These are phyloP conservation scores for Melanogaster broomeanus DNA, from an alignment of 768 basidiomycete genomes.

Conservation along the genomic window DNA sequence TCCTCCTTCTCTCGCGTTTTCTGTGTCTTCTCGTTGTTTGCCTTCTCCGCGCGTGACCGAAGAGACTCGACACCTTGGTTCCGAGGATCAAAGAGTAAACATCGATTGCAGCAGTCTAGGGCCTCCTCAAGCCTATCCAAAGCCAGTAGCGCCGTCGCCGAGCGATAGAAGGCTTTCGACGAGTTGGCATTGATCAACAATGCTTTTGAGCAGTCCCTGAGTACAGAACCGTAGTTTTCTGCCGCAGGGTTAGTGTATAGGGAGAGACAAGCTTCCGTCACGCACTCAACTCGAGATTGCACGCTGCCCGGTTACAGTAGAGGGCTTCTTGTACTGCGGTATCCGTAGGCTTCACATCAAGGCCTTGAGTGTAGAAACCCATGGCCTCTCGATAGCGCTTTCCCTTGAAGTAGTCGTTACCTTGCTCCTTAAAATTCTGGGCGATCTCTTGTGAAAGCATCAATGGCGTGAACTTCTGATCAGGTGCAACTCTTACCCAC, in stretches of 20 bases:
- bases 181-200: slow-evolving; percentile 61
- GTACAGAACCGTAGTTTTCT: slow-evolving; percentile 89
- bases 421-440: slow-evolving; percentile 91
- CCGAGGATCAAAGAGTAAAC: slow-evolving; percentile 57
- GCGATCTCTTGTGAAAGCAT: slow-evolving; percentile 66
- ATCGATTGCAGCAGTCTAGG: slow-evolving; percentile 76
- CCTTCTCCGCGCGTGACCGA: slow-evolving; percentile 47
- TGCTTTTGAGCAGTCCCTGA: slow-evolving; percentile 81
- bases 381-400: slow-evolving; percentile 86
- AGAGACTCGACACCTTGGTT: slow-evolving; percentile 56
- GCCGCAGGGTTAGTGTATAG: slow-evolving; percentile 1
- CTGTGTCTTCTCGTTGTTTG: slow-evolving; percentile 51
- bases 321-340: slow-evolving; percentile 59
- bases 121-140: slow-evolving; percentile 81
- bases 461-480: background rate
- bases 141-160: slow-evolving; percentile 71
- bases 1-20: slow-evolving; percentile 53
- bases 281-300: slow-evolving; percentile 86
- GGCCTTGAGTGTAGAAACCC: slow-evolving; percentile 86
- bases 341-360: slow-evolving; percentile 82
- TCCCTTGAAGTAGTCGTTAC: slow-evolving; percentile 91
- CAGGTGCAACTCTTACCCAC: slow-evolving; percentile 50
- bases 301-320: slow-evolving; percentile 88
- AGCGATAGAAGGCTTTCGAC: slow-evolving; percentile 87
- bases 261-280: slow-evolving; percentile 2